Evolutionary conservation across 2,329 filamentous ascomycete species (phyloP).

Genomic region (Pseudonectria foliicola): DNA sequence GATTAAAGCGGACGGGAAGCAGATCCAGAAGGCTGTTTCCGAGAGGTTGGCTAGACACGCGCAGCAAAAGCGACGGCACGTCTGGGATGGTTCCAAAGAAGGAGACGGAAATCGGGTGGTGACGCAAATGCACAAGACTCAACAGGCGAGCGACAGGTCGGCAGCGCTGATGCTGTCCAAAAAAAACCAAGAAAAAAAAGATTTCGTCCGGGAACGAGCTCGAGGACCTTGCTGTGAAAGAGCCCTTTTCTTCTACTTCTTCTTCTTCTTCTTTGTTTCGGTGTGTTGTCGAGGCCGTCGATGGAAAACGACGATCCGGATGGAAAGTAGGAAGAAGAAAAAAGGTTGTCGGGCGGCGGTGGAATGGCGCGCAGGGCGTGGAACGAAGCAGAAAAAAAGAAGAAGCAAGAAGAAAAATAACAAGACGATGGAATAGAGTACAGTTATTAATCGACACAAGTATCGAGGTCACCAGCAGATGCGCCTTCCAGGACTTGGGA

Average conservation of each 20-base stretch:
- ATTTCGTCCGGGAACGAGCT: conserved; percentile 16
- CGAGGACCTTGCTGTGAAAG: conserved; percentile 1
- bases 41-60: too few species aligned
- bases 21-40: too few species aligned
- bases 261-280: conserved; percentile 19
- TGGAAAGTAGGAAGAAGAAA: conserved; percentile 19
- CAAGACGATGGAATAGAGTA: conserved; percentile 22
- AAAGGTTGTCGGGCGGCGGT: conserved; percentile 9
- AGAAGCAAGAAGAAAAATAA: conserved; percentile 21
- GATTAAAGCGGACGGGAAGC: too few species aligned
- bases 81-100: conserved; percentile 7
- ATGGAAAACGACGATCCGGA: conserved; percentile 4
- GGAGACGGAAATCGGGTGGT: conserved; percentile 10
- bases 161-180: conserved; percentile 10
- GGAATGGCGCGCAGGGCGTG: conserved; percentile 7
- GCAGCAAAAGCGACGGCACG: neutral
- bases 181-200: conserved; percentile 14
- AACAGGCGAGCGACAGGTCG: conserved; percentile 19
- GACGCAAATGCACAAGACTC: conserved; percentile 16
- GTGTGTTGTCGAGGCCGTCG: conserved; percentile 18
- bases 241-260: conserved; percentile 7
- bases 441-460: conserved; percentile 20
- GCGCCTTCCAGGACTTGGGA: conserved; percentile 22
- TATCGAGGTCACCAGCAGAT: conserved; percentile 20
- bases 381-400: conserved; percentile 22